These are phyloP conservation scores for Suillus ampliporus DNA, from an alignment of 768 basidiomycete species.

Conservation along the genomic window DNA sequence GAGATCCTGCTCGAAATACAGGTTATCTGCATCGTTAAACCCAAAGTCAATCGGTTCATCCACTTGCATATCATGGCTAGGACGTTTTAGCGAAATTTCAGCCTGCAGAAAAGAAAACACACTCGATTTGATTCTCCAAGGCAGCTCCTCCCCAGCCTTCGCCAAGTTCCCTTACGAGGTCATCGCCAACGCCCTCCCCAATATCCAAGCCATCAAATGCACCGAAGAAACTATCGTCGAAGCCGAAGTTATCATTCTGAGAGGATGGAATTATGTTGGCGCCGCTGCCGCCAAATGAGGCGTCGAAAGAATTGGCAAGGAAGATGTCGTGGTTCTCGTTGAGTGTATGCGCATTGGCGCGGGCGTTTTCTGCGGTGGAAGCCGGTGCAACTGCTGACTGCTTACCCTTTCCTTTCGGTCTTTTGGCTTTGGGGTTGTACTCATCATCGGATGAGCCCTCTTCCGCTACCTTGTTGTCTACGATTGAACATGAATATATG, in stretches of 20 bases:
- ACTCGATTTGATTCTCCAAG: constrained; percentile 28
- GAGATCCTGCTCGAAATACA: background rate
- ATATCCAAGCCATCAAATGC: constrained; percentile 61
- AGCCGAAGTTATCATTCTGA: constrained; percentile 52
- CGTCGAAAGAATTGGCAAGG: constrained; percentile 68
- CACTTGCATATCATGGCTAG: constrained; percentile 1
- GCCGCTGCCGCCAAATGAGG: constrained; percentile 54
- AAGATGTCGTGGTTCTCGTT: constrained; percentile 73
- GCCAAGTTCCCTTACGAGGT: constrained; percentile 76
- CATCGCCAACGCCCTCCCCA: constrained; percentile 69
- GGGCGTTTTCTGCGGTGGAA: constrained; percentile 47
- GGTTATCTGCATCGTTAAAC: constrained; percentile 15
- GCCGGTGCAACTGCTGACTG: constrained; percentile 28
- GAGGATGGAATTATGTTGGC: constrained; percentile 56
- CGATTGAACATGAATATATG: background rate
- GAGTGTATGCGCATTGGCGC: constrained; percentile 67
- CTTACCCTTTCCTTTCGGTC: constrained; percentile 33
- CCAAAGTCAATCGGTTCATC: constrained; percentile 20
- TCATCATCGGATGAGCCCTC: constrained; percentile 53
- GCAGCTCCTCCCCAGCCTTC: constrained; percentile 63
- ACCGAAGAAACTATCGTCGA: constrained; percentile 59
- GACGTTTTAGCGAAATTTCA: background rate
- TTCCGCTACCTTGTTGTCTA: constrained; percentile 13
- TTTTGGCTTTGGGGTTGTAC: constrained; percentile 48
- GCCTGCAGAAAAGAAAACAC: constrained; percentile 14